Base-by-base conservation (phyloP, 768 basidiomycete genomes). In the button mushroom (Agaricus bisporus) region DNA sequence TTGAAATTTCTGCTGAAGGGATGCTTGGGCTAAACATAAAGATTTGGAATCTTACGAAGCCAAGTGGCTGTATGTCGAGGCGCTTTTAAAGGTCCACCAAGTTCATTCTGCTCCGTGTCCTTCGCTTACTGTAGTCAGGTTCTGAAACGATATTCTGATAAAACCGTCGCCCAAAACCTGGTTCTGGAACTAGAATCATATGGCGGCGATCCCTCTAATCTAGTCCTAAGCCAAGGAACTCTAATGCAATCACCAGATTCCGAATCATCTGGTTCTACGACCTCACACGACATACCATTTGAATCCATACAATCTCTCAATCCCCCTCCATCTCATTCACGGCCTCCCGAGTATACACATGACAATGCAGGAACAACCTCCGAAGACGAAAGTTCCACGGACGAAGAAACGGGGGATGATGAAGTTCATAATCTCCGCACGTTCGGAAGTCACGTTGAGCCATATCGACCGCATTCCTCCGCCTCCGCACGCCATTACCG, bases 1-100 rank as follows among this genome's bases (percentile, higher is more conserved):
- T 37, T 61, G 22, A 28, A 32, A 60, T 38, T 36, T 54, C 22
- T 15, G 49, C 18, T 22, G 11, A 49, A 94, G 92, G 91, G 93
- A 95, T 72, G 90, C 90, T 41, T 98, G 95, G 95, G 86, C 88
- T 44, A 95, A 94, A 66, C 91, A 95, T 64, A 87, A 84, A 59
- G 91, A 93, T 58, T 64, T 94, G 38, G 82, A 86, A 57, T 65
- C 79, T 20, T 78, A 78, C 49, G 88, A 95, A 63, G 93, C 95
- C 2, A 95, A 92, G 69, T 85, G 85, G 79, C 67, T 86, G 15
- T 98, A 98, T 69, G 91, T 95, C 2, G 89, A 92, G 51, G 87
- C 91, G 9, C 67, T 98, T 41, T 67, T 95, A 38, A 90, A 89
- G 77, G 94, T 88, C 49, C 14, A 45, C 29, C 36, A 20, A 36